These are phyloP conservation scores for Metarhizium album DNA, from an alignment of 2,329 filamentous ascomycete genomes.

Conservation along the genomic window DNA sequence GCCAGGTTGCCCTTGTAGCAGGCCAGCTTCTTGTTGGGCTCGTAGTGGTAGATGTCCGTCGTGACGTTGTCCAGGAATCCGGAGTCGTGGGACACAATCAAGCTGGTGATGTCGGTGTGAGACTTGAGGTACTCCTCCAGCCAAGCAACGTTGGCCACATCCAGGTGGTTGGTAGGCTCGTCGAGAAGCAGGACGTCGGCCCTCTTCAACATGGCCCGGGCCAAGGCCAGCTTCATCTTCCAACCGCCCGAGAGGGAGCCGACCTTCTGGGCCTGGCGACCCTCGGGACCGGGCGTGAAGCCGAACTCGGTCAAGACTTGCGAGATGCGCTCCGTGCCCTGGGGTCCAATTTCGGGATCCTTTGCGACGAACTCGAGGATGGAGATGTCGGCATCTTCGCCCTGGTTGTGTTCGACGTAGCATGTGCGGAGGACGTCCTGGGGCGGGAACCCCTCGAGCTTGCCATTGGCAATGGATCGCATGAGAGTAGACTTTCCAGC, in stretches of 20 bases:
- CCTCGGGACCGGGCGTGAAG: slow-evolving; percentile 82
- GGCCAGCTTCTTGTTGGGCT: slow-evolving; percentile 84
- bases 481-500: slow-evolving; percentile 98
- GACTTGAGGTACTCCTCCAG: slow-evolving; percentile 87
- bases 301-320: slow-evolving; percentile 83
- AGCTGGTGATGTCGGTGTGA: slow-evolving; percentile 91
- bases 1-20: slow-evolving; percentile 76
- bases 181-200: slow-evolving; percentile 95
- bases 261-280: slow-evolving; percentile 79
- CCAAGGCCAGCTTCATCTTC: slow-evolving; percentile 99
- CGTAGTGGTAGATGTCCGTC: slow-evolving; percentile 98
- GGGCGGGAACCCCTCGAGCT: slow-evolving; percentile 91
- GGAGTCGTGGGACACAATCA: slow-evolving; percentile 98
- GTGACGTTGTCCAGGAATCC: slow-evolving; percentile 94
- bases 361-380: slow-evolving; percentile 89
- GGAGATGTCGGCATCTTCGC: slow-evolving; percentile 91
- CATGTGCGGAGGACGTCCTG: slow-evolving; percentile 90
- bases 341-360: slow-evolving; percentile 73
- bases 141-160: slow-evolving; percentile 94
- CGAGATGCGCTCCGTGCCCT: slow-evolving; percentile 71
- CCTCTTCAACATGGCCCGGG: slow-evolving; percentile 89
- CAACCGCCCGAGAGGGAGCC: slow-evolving; percentile 94
- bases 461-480: slow-evolving; percentile 90
- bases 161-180: slow-evolving; percentile 97
- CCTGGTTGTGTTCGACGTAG: slow-evolving; percentile 98